Evolutionary conservation across 1,284 basidiomycete genomes (phyloP).

Genomic region (Boletellus deceptivus): DNA sequence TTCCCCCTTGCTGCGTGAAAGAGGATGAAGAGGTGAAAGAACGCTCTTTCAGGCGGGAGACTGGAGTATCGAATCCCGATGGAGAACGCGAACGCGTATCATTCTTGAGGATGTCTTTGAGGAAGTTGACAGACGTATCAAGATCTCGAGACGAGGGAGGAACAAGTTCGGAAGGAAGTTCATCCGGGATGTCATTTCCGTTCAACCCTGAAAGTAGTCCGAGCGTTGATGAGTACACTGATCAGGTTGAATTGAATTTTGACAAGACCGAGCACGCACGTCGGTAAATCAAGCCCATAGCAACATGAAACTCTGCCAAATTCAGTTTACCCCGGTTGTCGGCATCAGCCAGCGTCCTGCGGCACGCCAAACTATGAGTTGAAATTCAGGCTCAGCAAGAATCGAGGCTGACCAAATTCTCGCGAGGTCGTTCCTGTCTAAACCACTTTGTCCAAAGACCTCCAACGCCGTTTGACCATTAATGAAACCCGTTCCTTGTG

Average conservation of each 20-base stretch:
- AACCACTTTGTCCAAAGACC: slow-evolving; percentile 93
- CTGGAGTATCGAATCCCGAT: slow-evolving; percentile 45
- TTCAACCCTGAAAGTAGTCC: slow-evolving; percentile 66
- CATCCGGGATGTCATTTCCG: slow-evolving; percentile 87
- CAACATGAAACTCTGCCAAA: slow-evolving; percentile 95
- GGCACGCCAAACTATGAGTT: neutral
- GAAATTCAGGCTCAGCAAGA: neutral
- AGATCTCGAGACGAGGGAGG: slow-evolving; percentile 93
- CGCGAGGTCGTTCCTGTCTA: slow-evolving; percentile 88
- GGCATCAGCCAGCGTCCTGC: slow-evolving; percentile 84
- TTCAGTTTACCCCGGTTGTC: slow-evolving; percentile 94
- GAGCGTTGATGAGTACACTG: neutral
- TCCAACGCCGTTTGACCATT: slow-evolving; percentile 84
- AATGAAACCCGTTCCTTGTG: slow-evolving; percentile 83
- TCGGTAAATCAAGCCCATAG: slow-evolving; percentile 98
- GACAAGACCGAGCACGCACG: slow-evolving; percentile 50
- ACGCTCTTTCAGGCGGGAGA: slow-evolving; percentile 65
- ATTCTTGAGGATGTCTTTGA: slow-evolving; percentile 88
- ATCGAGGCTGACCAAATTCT: slow-evolving; percentile 78
- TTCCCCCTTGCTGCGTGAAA: slow-evolving; percentile 48
- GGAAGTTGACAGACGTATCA: slow-evolving; percentile 86
- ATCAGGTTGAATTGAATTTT: neutral
- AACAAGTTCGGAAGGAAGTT: slow-evolving; percentile 85
- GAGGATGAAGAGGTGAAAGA: slow-evolving; percentile 63
- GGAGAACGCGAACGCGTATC: slow-evolving; percentile 70